Percentiles rank a stretch among this genome's conserved stretches.
phyloP scores from a whole-genome alignment of 2,329 filamentous ascomycete species.

The Colletotrichum sp. region DNA sequence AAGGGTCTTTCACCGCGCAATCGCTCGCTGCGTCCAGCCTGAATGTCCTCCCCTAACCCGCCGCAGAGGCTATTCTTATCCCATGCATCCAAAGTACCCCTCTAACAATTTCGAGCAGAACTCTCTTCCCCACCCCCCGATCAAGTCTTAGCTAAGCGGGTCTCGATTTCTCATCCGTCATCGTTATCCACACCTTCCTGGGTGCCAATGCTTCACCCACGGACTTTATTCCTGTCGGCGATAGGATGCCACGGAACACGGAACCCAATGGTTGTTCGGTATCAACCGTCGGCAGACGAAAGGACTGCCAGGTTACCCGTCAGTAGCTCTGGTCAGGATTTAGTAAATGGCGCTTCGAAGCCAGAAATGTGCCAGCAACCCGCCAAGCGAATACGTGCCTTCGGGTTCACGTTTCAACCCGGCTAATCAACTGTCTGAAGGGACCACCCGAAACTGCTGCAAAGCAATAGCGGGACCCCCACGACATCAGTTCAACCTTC shows the following conservation, averaged over 20 bases:
- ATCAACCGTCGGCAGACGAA: background rate
- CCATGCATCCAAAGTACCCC: background rate
- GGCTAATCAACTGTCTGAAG: background rate
- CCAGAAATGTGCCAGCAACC: no score
- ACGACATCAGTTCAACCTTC: background rate
- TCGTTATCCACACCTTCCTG: background rate
- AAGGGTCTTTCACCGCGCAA: background rate
- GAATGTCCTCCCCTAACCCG: background rate
- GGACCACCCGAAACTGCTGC: background rate
- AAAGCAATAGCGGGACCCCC: background rate
- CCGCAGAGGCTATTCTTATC: background rate
- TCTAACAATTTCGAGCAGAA: constrained; percentile 7
- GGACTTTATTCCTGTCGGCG: background rate
- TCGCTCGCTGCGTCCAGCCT: background rate
- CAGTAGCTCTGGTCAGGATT: background rate
- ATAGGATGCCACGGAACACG: background rate
- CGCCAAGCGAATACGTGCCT: background rate
- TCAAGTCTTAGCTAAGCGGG: constrained; percentile 7
- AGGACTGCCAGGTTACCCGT: background rate
- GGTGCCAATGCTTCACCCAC: background rate
- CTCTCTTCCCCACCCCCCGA: background rate
- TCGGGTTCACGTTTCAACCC: background rate
- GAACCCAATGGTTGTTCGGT: background rate
- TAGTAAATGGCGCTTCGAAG: background rate
- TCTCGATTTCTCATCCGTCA: constrained; percentile 12